These are phyloP conservation scores for Crucihimalaya himalaica DNA, from an alignment of 345 rosid species.

Conservation along the genomic window DNA sequence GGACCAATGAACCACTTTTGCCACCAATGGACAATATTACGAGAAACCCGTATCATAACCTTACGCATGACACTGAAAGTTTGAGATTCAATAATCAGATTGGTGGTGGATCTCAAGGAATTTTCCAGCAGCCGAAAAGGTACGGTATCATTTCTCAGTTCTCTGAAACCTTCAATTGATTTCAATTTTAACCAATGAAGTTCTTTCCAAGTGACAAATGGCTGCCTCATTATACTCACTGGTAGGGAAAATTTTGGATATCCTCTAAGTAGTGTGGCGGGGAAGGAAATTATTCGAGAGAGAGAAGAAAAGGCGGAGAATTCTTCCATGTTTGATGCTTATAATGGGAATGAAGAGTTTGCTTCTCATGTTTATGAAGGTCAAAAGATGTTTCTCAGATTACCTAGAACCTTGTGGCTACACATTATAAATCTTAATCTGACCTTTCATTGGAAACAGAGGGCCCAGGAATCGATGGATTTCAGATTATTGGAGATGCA, in stretches of 20 bases:
- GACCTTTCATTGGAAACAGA: constrained; percentile 45
- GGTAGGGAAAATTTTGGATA: constrained; percentile 39
- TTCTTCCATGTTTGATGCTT: constrained; percentile 40
- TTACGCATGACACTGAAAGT: constrained; percentile 23
- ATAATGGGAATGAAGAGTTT: constrained; percentile 33
- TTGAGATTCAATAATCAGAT: constrained; percentile 37
- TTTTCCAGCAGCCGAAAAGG: constrained; percentile 34
- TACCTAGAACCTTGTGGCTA: constrained; percentile 8
- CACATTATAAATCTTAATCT: constrained; percentile 35
- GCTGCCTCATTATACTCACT: constrained; percentile 15
- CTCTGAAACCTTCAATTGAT: neutral
- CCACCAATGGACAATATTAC: constrained; percentile 37
- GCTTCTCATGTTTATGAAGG: constrained; percentile 40
- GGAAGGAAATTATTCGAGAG: constrained; percentile 37
- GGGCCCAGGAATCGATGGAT: constrained; percentile 88
- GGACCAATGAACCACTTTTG: constrained; percentile 33
- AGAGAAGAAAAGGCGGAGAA: constrained; percentile 38
- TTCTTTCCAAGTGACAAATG: neutral
- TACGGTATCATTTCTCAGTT: neutral
- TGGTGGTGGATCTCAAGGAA: constrained; percentile 28
- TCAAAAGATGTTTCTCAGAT: constrained; percentile 2
- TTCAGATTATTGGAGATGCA: constrained; percentile 91
- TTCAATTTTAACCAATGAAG: neutral
- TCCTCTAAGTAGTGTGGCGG: constrained; percentile 32
- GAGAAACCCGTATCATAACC: constrained; percentile 34